Percentiles rank a stretch among this genome's conserved stretches.
Conservation (phyloP, 2,329 filamentous ascomycete species). For the Fusarium kyushuense region DNA sequence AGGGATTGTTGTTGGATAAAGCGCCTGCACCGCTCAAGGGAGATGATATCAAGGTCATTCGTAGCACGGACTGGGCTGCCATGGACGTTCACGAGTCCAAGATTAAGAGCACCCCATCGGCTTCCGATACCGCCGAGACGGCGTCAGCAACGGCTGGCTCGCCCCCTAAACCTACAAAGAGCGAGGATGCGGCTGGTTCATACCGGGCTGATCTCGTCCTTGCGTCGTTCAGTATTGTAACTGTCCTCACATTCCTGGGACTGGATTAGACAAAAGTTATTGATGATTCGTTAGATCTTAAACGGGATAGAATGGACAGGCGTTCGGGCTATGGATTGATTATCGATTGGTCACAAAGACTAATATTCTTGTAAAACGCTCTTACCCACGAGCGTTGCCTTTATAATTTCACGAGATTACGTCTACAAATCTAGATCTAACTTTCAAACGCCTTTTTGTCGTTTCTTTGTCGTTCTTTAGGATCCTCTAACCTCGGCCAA, state of each 20-base stretch:
- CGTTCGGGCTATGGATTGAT: slow-evolving; percentile 29
- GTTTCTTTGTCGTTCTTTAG: slow-evolving; percentile 16
- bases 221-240: slow-evolving; percentile 41
- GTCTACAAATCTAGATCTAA: slow-evolving; percentile 42
- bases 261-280: slow-evolving; percentile 29
- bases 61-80: slow-evolving; percentile 45
- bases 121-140: slow-evolving; percentile 12
- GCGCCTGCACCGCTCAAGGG: slow-evolving; percentile 61
- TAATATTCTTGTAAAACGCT: slow-evolving; percentile 33
- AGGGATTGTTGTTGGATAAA: slow-evolving; percentile 65
- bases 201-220: slow-evolving; percentile 31
- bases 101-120: slow-evolving; percentile 26
- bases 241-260: slow-evolving; percentile 38
- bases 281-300: slow-evolving; percentile 34
- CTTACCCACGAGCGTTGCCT: slow-evolving; percentile 34
- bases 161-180: slow-evolving; percentile 31
- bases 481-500: slow-evolving; percentile 59
- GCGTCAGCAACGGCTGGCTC: slow-evolving; percentile 11
- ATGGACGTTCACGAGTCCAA: slow-evolving; percentile 29
- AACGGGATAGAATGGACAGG: slow-evolving; percentile 33
- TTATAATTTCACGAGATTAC: slow-evolving; percentile 47
- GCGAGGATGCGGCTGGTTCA: slow-evolving; percentile 36
- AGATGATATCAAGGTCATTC: slow-evolving; percentile 61
- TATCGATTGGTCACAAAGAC: slow-evolving; percentile 17
- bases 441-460: slow-evolving; percentile 39